A percentile compares a stretch with the other conserved stretches of the same genome.
Evolutionary conservation across 2,329 filamentous ascomycete genomes (phyloP).

Genomic region (Mycosphaerella arachidis): DNA sequence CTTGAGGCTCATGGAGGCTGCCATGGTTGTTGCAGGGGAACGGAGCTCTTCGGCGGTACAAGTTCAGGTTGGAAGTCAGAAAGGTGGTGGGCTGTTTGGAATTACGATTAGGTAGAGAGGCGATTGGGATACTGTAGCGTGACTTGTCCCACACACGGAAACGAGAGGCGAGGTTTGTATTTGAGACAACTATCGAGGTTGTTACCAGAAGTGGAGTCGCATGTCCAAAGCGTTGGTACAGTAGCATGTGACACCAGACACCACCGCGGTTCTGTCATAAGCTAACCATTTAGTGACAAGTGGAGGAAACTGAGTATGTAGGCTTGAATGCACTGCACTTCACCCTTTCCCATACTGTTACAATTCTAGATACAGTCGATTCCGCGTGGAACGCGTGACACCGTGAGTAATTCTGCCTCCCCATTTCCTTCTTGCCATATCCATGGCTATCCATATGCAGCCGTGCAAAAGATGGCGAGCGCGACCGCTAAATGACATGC

Average conservation of each 20-base stretch:
- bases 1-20: slow-evolving; percentile 35
- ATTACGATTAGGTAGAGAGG: background rate
- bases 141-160: background rate
- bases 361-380: background rate
- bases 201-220: background rate
- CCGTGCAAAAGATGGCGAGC: background rate
- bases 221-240: no score
- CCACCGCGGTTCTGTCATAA: background rate
- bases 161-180: background rate
- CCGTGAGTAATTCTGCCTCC: background rate
- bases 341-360: background rate
- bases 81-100: background rate
- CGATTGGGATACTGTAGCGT: background rate
- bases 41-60: background rate
- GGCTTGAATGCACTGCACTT: slow-evolving; percentile 1
- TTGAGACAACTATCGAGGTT: background rate
- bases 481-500: background rate
- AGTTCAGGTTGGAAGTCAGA: background rate
- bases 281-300: background rate
- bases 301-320: background rate
- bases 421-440: background rate
- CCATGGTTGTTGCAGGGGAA: slow-evolving; percentile 5
- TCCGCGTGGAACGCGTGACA: background rate
- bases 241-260: background rate
- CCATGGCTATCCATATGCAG: background rate